Conservation (phyloP, 176 grass and related monocot genomes). For the Hyparrhenia diplandra region DNA sequence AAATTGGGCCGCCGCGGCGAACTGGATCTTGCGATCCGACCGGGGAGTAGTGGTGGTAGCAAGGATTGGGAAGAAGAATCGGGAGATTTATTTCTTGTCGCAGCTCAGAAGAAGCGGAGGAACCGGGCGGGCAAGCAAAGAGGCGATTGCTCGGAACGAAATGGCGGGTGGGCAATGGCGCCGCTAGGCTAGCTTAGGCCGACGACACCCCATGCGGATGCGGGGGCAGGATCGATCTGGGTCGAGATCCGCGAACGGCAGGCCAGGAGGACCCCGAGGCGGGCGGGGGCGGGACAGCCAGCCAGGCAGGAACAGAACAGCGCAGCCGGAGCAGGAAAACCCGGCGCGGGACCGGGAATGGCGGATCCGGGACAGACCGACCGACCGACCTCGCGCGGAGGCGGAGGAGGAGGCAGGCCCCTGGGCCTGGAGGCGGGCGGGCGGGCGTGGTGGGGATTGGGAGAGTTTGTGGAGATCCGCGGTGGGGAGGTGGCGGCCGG, state of each 20-base stretch:
- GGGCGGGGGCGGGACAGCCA: neutral
- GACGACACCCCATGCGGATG: conserved; percentile 20
- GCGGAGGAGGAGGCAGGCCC: neutral
- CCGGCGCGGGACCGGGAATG: neutral
- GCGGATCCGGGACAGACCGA: conserved; percentile 13
- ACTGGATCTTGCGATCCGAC: conserved; percentile 49
- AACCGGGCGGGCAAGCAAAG: no score
- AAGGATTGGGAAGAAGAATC: no score
- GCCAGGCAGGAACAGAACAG: conserved; percentile 9
- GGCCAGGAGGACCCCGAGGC: neutral
- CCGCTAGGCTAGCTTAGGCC: neutral
- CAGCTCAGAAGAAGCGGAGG: neutral
- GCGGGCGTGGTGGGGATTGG: neutral
- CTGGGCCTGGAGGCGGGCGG: no score
- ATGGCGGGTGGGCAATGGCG: conserved; percentile 1
- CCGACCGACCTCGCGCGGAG: neutral
- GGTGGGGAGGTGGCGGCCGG: neutral
- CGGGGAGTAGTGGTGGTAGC: no score
- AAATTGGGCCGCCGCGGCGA: neutral
- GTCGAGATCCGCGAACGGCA: conserved; percentile 26
- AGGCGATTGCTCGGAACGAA: neutral
- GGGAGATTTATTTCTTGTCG: conserved; percentile 1
- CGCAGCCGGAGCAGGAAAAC: neutral
- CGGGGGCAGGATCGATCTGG: neutral
- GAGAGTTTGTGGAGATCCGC: conserved; percentile 1